Evolutionary conservation across 805 yeast species (phyloP), one percentile per base, ranked within the genome.

Genomic region (Danielia reshetovae): DNA sequence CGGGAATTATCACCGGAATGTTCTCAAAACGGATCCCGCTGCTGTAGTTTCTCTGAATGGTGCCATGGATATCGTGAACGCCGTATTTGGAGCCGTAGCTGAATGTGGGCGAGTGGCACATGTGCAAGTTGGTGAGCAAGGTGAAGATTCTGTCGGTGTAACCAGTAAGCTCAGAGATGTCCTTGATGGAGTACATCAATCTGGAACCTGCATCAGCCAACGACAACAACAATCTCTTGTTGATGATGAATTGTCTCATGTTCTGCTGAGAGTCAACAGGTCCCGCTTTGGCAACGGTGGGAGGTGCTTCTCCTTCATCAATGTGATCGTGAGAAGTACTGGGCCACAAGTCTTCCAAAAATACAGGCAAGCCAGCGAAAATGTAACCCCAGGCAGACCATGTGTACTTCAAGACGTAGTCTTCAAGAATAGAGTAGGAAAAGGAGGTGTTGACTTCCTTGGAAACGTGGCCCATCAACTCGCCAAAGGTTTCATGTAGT

Each of bases 301-400:
- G 56, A 22, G 43, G 42, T 23, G 18, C 46, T 30, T 28, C 40
- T 23, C 35, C 43, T 36, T 58, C 32, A 57, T 45, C 48, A 18
- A 43, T 34, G 21, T 42, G 47, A 4, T 43, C 49, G 7, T 40
- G 38, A 4, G 44, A 32, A 17, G 48, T 37, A n/a, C 46, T 45
- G 5, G 64, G 65, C 65, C 61, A 60, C 22, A 62, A 41, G 35
- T 67, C 72, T 13, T 80, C 81, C 38, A 86, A 57, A 34, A 88
- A 76, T 12, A 89, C 89, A 2, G 97, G 97, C 43, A 89, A 72
- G 1, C 95, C 83, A 0, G 96, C 85, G 62, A 86, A 88, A 15
- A 88, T 60, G 55, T 87, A 88, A n/a, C 97, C 96, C 62, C 89
- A 74, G 0, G 94, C 96, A 3, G 96, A 87, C 97, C 97, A 89